Evolutionary conservation across 2,329 filamentous ascomycete species (phyloP).

Genomic region (Scedosporium dehoogii): DNA sequence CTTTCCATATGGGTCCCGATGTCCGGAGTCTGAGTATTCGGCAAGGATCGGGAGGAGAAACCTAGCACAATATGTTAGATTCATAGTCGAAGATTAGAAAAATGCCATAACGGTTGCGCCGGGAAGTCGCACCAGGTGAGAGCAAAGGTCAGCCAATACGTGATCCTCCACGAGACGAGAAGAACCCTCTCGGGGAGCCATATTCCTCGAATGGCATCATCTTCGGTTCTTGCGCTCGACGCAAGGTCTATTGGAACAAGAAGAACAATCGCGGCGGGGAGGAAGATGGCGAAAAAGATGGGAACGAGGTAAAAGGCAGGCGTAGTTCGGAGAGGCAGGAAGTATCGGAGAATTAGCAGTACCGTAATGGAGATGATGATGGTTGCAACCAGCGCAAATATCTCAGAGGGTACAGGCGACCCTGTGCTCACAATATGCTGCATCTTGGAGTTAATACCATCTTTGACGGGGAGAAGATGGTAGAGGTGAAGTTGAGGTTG

Average conservation of each 20-base stretch:
- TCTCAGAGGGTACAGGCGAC: constrained; percentile 64
- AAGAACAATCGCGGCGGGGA: constrained; percentile 83
- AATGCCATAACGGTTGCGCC: constrained; percentile 10
- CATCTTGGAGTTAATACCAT: constrained; percentile 31
- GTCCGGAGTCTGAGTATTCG: constrained; percentile 91
- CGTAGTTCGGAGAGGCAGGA: constrained; percentile 80
- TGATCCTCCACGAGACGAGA: constrained; percentile 84
- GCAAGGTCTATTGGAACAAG: constrained; percentile 94
- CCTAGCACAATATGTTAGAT: constrained; percentile 33
- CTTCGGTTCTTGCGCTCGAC: constrained; percentile 66
- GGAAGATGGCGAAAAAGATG: constrained; percentile 89
- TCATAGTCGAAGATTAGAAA: neutral
- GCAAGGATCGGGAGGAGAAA: constrained; percentile 85
- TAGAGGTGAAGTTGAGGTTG: neutral
- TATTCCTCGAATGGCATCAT: constrained; percentile 64
- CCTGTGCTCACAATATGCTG: constrained; percentile 40
- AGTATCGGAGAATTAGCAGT: constrained; percentile 78
- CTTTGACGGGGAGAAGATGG: neutral
- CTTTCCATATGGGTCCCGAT: constrained; percentile 73
- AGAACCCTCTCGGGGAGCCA: constrained; percentile 75
- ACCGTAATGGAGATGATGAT: constrained; percentile 65
- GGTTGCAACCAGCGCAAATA: constrained; percentile 67
- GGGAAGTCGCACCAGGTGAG: constrained; percentile 65
- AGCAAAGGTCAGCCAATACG: constrained; percentile 94
- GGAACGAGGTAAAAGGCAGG: constrained; percentile 84